A percentile compares a stretch with the other conserved stretches of the same genome.
Evolutionary conservation across 192 early-diverging fungal species (phyloP).

Genomic region (Podila horticola): DNA sequence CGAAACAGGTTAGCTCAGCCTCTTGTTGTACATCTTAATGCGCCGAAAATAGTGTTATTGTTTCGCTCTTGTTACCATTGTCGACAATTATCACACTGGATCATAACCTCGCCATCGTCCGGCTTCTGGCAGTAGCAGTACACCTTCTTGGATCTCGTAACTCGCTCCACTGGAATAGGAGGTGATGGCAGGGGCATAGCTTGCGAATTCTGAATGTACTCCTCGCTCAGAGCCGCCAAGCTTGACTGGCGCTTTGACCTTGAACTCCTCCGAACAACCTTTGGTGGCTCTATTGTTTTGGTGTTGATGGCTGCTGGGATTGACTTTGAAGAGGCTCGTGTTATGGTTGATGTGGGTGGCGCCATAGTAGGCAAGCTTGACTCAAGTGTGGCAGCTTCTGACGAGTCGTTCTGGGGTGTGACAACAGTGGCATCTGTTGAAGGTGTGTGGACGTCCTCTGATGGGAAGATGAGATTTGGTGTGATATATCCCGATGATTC

Average conservation of each 20-base stretch:
- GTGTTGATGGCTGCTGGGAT: neutral
- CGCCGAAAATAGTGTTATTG: neutral
- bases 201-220: conserved; percentile 4
- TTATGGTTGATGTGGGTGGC: neutral
- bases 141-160: conserved; percentile 58
- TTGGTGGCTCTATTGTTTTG: neutral
- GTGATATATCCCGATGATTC: conserved; percentile 21
- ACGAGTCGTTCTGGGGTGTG: too few relatives aligned
- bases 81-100: conserved; percentile 76
- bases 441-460: neutral
- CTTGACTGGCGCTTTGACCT: conserved; percentile 19
- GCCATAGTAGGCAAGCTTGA: neutral
- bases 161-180: conserved; percentile 13
- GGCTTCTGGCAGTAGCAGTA: conserved; percentile 78
- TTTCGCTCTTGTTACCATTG: conserved; percentile 69
- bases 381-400: too few relatives aligned
- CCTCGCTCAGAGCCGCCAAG: conserved; percentile 13
- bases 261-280: conserved; percentile 30
- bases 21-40: too few relatives aligned
- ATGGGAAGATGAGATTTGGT: conserved; percentile 33
- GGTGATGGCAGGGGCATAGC: neutral
- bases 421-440: neutral
- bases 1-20: neutral
- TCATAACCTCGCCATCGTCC: conserved; percentile 80
- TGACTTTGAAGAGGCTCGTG: neutral